Conservation (phyloP, 2,329 filamentous ascomycete species). For the Lecanicillium sp. region DNA sequence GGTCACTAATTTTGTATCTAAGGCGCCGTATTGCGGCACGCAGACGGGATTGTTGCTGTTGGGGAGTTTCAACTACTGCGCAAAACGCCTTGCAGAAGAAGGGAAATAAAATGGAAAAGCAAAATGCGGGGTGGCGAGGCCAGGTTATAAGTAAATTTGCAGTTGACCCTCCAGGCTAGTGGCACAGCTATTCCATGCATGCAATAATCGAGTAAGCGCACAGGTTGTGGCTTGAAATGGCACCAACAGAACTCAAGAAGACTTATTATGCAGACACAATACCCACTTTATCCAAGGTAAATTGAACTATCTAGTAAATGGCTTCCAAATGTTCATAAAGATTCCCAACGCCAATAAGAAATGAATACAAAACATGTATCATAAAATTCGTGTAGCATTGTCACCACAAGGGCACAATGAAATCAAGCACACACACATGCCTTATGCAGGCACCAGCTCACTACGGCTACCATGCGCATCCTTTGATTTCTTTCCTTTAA, state of each 20-base stretch:
- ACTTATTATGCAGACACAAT: too few relatives aligned
- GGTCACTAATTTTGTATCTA: not conserved
- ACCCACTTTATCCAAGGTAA: too few relatives aligned
- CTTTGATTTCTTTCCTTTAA: constrained; percentile 47
- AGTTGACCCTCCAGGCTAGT: too few relatives aligned
- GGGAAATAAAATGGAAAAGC: not conserved
- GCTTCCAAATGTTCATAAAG: too few relatives aligned
- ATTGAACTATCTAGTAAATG: not conserved
- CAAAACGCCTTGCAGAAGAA: not conserved
- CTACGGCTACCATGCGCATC: constrained; percentile 24
- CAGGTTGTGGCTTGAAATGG: not conserved
- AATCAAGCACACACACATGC: not conserved
- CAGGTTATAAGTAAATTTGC: too few relatives aligned
- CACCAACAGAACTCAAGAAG: too few relatives aligned
- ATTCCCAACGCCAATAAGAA: too few relatives aligned
- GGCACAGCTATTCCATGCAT: not conserved
- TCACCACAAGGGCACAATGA: not conserved
- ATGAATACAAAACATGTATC: too few relatives aligned
- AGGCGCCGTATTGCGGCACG: too few relatives aligned
- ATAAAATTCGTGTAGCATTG: too few relatives aligned
- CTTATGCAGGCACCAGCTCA: constrained; percentile 21
- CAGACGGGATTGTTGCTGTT: too few relatives aligned
- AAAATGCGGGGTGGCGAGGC: not conserved
- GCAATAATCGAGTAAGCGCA: not conserved
- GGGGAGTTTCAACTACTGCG: too few relatives aligned